Percentiles rank a stretch among this genome's conserved stretches.
These are phyloP conservation scores for Cicer chorassanicum DNA, from an alignment of 306 rosid genomes.

Conservation along the genomic window DNA sequence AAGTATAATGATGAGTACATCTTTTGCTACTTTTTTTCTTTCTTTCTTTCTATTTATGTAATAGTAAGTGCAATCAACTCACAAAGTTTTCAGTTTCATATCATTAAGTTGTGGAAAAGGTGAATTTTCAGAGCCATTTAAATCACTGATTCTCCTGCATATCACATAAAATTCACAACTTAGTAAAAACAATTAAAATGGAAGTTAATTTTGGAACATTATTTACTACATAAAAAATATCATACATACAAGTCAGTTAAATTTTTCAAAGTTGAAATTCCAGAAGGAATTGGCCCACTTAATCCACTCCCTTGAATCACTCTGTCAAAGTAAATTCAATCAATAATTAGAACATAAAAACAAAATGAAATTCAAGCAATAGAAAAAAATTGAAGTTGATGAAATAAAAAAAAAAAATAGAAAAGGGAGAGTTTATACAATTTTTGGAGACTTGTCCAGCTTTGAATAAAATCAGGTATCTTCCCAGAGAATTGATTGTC, in stretches of 20 bases:
- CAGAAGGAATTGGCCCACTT: slow-evolving; percentile 69
- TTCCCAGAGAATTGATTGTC: slow-evolving; percentile 61
- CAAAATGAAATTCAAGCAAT: neutral
- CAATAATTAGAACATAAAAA: neutral
- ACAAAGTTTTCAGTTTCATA: slow-evolving; percentile 52
- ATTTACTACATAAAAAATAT: neutral
- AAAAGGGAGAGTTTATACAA: slow-evolving; percentile 42
- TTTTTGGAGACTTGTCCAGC: slow-evolving; percentile 57
- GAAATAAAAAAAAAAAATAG: neutral
- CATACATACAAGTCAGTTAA: slow-evolving; percentile 62
- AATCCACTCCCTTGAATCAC: slow-evolving; percentile 62
- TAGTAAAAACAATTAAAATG: neutral
- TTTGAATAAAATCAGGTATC: slow-evolving; percentile 64
- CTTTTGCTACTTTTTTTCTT: neutral
- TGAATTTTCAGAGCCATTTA: neutral
- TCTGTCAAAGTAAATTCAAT: slow-evolving; percentile 40
- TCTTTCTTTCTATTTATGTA: slow-evolving; percentile 31
- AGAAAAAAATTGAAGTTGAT: neutral
- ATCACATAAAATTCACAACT: slow-evolving; percentile 10
- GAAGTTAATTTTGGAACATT: neutral
- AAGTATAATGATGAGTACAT: neutral
- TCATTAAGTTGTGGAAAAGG: slow-evolving; percentile 51
- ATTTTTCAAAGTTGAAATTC: slow-evolving; percentile 1
- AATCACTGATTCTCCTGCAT: slow-evolving; percentile 63
- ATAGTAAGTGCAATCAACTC: slow-evolving; percentile 43